These are phyloP conservation scores for Carnegiea gigantea DNA, from an alignment of 179 eudicot genomes.

Conservation along the genomic window DNA sequence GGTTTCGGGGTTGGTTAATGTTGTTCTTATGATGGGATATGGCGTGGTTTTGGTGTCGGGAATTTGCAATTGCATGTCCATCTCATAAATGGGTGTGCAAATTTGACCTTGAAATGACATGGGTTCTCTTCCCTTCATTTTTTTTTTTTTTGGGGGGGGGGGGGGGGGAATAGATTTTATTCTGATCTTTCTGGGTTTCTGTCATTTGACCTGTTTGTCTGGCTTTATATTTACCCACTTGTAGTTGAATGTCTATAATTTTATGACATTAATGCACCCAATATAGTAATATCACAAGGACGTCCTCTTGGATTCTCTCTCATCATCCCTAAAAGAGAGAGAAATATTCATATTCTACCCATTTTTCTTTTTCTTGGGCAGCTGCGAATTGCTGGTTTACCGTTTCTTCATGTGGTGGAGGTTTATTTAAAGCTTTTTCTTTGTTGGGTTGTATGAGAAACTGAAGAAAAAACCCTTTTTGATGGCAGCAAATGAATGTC, in stretches of 20 bases:
- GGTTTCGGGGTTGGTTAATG: conserved; percentile 7
- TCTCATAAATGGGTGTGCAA: conserved; percentile 9
- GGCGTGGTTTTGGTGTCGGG: conserved; percentile 12
- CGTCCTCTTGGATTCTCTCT: conserved; percentile 34
- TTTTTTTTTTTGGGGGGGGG: not conserved
- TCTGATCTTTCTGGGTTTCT: conserved; percentile 24
- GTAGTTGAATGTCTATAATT: not conserved
- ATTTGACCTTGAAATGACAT: conserved; percentile 38
- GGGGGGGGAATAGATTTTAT: not conserved
- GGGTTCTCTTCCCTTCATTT: not conserved
- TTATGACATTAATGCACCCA: conserved; percentile 16
- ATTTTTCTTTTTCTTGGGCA: conserved; percentile 15
- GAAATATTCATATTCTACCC: not conserved
- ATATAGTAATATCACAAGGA: conserved; percentile 23
- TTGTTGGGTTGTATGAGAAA: conserved; percentile 18
- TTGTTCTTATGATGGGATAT: conserved; percentile 1
- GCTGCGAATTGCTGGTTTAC: conserved; percentile 24
- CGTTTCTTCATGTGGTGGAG: conserved; percentile 15
- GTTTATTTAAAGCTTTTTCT: conserved; percentile 15
- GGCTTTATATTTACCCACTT: conserved; percentile 11
- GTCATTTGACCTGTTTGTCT: conserved; percentile 29
- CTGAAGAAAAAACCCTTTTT: conserved; percentile 4
- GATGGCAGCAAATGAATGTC: conserved; percentile 23
- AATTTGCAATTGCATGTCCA: not conserved
- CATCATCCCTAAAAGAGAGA: conserved; percentile 21